Conservation (phyloP, 352 stramenopile genomes). For the Phytophthora sp. region DNA sequence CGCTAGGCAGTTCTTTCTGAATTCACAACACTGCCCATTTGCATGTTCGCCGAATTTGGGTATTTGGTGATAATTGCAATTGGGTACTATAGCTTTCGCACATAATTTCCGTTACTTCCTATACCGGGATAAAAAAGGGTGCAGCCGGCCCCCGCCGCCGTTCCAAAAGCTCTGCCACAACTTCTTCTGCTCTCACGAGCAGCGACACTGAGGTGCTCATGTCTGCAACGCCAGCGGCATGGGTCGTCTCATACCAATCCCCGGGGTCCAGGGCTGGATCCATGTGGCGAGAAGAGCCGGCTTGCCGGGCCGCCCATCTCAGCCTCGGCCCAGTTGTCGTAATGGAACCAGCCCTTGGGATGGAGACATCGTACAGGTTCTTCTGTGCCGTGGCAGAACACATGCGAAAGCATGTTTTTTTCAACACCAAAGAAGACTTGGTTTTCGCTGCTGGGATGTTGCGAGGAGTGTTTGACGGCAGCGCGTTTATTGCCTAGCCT, state of each 20-base stretch:
- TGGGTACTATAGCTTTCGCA: neutral
- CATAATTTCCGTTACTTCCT: constrained; percentile 1
- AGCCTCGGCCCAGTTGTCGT: neutral
- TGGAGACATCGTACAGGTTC: neutral
- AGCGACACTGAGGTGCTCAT: neutral
- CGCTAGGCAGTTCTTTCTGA: neutral
- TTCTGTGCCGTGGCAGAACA: neutral
- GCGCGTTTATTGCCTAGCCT: too few relatives aligned
- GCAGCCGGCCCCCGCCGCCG: neutral
- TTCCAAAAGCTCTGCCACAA: too few relatives aligned
- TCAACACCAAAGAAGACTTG: too few relatives aligned
- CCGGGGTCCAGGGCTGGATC: too few relatives aligned
- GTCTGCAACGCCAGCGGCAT: neutral
- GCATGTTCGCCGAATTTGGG: neutral
- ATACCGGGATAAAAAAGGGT: neutral
- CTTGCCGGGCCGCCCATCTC: neutral
- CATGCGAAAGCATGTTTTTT: neutral
- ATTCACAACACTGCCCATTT: neutral
- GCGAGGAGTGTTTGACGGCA: too few relatives aligned
- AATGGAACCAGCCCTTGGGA: neutral
- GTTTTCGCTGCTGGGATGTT: too few relatives aligned
- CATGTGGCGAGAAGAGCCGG: neutral
- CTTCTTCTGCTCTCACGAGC: too few relatives aligned
- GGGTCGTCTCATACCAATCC: neutral
- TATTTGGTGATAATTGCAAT: constrained; percentile 5